Percentiles rank a stretch among this genome's conserved stretches.
These are phyloP conservation scores for Hsuehochloa calcarea DNA, from an alignment of 176 grass and related monocot genomes.

Conservation along the genomic window DNA sequence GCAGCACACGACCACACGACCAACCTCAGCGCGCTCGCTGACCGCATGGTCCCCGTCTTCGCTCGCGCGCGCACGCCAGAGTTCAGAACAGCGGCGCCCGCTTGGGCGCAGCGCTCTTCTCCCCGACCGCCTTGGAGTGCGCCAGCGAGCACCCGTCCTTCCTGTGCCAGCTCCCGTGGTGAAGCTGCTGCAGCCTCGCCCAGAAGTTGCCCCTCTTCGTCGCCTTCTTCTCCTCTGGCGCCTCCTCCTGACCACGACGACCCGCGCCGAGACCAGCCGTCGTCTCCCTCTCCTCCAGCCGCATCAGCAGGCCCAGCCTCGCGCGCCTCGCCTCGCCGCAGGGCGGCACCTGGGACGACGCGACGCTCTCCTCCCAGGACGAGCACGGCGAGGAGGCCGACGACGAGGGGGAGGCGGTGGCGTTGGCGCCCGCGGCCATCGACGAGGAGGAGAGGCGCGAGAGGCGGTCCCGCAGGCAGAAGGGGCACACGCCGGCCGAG, in stretches of 20 bases:
- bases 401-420: background rate
- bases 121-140: slow-evolving; percentile 51
- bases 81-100: slow-evolving; percentile 41
- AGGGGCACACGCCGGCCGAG: slow-evolving; percentile 72
- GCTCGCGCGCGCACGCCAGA: background rate
- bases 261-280: background rate
- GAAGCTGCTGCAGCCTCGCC: slow-evolving; percentile 57
- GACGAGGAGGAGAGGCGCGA: slow-evolving; percentile 40
- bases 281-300: slow-evolving; percentile 19
- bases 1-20: background rate
- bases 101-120: slow-evolving; percentile 24
- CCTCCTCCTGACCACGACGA: background rate
- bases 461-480: slow-evolving; percentile 81
- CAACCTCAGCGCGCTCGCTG: background rate
- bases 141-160: slow-evolving; percentile 45
- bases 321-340: slow-evolving; percentile 33
- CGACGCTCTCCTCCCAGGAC: slow-evolving; percentile 21
- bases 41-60: background rate
- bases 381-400: slow-evolving; percentile 29
- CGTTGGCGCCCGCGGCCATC: background rate
- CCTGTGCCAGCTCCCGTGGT: slow-evolving; percentile 33
- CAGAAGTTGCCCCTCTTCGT: slow-evolving; percentile 64
- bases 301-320: slow-evolving; percentile 49
- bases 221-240: background rate
- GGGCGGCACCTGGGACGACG: slow-evolving; percentile 27